Evolutionary conservation across 495 filamentous ascomycete species (phyloP).

Genomic region (Zalerion maritima): DNA sequence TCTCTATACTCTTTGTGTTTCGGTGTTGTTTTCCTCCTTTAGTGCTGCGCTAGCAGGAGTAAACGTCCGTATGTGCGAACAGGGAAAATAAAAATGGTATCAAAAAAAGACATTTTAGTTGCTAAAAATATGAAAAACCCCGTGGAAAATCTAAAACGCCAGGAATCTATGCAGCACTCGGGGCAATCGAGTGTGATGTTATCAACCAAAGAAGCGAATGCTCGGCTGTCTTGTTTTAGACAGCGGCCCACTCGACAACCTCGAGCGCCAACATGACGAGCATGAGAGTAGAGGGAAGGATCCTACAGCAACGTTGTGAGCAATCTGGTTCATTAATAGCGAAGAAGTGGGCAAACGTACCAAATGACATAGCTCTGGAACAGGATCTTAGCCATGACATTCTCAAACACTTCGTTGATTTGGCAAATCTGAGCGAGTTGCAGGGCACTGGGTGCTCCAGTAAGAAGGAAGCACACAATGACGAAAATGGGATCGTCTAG

Average conservation of each 20-base stretch:
- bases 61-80: neutral
- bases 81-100: constrained; percentile 2
- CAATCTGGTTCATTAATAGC: constrained; percentile 2
- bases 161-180: too few relatives aligned
- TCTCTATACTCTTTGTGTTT: too few relatives aligned
- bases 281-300: constrained; percentile 81
- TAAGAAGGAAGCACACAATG: constrained; percentile 91
- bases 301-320: constrained; percentile 41
- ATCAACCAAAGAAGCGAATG: too few relatives aligned
- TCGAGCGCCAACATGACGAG: constrained; percentile 87
- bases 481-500: constrained; percentile 96
- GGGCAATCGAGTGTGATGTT: too few relatives aligned
- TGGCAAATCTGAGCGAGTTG: constrained; percentile 97
- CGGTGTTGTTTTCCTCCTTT: too few relatives aligned
- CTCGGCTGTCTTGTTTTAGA: too few relatives aligned
- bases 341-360: constrained; percentile 31
- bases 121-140: neutral
- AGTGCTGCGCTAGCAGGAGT: too few relatives aligned
- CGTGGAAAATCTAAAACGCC: too few relatives aligned
- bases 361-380: constrained; percentile 98
- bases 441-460: constrained; percentile 83
- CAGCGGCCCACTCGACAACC: constrained; percentile 73
- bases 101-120: neutral
- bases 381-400: constrained; percentile 78
- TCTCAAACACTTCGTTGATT: constrained; percentile 90